Base-by-base conservation (phyloP, 805 yeast genomes). In the Blastobotrys robertii region DNA sequence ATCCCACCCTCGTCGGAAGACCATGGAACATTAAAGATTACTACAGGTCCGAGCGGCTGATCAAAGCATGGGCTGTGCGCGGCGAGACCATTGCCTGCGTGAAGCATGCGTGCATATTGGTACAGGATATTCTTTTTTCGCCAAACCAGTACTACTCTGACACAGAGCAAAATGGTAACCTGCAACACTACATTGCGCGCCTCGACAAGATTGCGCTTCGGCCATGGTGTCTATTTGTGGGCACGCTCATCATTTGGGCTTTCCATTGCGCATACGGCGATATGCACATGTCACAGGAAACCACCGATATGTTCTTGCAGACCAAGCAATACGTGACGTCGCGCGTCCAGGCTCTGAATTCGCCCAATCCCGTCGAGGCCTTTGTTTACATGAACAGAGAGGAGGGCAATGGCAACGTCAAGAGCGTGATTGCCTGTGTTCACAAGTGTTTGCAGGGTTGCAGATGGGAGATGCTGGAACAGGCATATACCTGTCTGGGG, bases 221-320 rank as follows among this genome's bases (percentile, higher is more conserved):
- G 10, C 59, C 59, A 4, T 55, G 59, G 59, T 54, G 58, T 34
- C 38, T 55, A 22, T 54, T 54, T 45, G 40, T 55, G 10, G 44
- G 49, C 12, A 53, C 57, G n/a, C 44, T 54, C n/a, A 41, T 52
- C 3, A 50, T 54, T 8, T 53, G 56, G 54, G 46, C 53, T 7
- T 54, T 46, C 42, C 46, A 53, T 41, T 47, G 25, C 25, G 25
- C 25, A 4, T 19, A 19, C 43, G 37, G 41, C 43, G n/a, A n/a
- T 19, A 12, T 16, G 13, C 10, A 5, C 37, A 33, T 13, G 34
- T 33, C 31, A 34, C 16, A 42, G 38, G 28, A 16, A 25, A n/a
- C 43, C 34, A 37, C 38, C 10, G 47, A 47, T 15, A 34, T 36
- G 16, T 48, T 46, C 43, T 32, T 41, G 8, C 34, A 49, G 34